A percentile compares a stretch with the other conserved stretches of the same genome.
Conservation (phyloP, 352 stramenopile genomes). For the Thalassiosira hispida region DNA sequence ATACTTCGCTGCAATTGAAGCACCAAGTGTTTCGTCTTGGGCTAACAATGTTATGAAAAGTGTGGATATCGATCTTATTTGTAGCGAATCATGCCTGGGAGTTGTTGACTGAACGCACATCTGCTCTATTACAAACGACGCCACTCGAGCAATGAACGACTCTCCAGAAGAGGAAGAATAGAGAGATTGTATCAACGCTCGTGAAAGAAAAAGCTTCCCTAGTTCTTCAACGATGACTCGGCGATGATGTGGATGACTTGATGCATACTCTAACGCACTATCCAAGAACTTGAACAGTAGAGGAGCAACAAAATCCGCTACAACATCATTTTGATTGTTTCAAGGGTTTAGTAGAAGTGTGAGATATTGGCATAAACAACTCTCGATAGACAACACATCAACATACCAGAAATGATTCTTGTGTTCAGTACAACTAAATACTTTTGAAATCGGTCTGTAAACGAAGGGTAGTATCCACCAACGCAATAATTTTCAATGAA, state of each 20-base stretch:
- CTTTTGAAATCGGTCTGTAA: constrained; percentile 28
- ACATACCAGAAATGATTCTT: constrained; percentile 20
- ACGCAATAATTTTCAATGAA: constrained; percentile 33
- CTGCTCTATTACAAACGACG: constrained; percentile 26
- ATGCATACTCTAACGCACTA: background rate
- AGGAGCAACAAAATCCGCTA: constrained; percentile 13
- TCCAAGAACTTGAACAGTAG: constrained; percentile 13
- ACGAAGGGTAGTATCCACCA: constrained; percentile 8
- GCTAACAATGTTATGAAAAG: constrained; percentile 36
- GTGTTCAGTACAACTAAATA: constrained; percentile 25
- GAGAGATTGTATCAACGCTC: constrained; percentile 15
- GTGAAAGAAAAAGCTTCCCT: constrained; percentile 25
- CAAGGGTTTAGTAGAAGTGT: background rate
- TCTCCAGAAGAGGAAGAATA: constrained; percentile 21
- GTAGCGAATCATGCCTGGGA: background rate
- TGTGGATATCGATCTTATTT: constrained; percentile 12
- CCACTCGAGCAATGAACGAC: constrained; percentile 18
- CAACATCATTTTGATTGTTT: background rate
- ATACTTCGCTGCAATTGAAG: constrained; percentile 39
- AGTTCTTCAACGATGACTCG: constrained; percentile 17
- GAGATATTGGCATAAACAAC: background rate
- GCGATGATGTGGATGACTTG: background rate
- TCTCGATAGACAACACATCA: background rate
- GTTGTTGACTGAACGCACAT: constrained; percentile 4
- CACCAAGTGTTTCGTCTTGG: constrained; percentile 21